Evolutionary conservation across 1,284 basidiomycete genomes (phyloP).

Genomic region (Naganishia sp.): DNA sequence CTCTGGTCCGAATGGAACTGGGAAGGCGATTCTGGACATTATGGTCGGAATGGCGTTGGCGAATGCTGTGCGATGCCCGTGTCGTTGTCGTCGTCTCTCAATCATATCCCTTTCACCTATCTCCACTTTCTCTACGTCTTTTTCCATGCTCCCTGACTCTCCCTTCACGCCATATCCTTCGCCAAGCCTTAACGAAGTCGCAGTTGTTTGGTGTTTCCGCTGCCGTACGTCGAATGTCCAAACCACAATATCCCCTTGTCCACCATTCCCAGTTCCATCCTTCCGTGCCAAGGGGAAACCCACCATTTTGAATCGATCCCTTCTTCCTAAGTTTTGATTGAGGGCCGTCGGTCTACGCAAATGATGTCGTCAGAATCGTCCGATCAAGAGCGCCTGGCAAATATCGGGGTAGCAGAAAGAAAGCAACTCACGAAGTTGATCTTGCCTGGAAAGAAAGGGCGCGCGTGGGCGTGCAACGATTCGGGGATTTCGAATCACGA

Average conservation of each 20-base stretch:
- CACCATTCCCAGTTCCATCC: neutral
- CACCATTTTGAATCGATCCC: conserved; percentile 31
- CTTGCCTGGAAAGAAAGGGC: conserved; percentile 14
- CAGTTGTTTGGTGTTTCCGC: neutral
- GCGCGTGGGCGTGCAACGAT: conserved; percentile 2
- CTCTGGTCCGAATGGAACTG: too few relatives aligned
- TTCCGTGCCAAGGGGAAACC: conserved; percentile 3
- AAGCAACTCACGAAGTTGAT: conserved; percentile 27
- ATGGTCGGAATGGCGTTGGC: too few relatives aligned
- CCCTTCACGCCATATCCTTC: neutral
- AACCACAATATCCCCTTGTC: conserved; percentile 10
- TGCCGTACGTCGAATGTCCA: neutral
- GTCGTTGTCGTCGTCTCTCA: neutral
- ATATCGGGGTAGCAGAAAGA: neutral
- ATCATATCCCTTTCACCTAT: neutral
- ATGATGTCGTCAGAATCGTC: conserved; percentile 20
- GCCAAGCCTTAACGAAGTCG: neutral
- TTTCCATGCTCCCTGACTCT: neutral
- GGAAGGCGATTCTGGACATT: too few relatives aligned
- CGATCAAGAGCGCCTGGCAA: neutral
- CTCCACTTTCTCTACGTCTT: neutral
- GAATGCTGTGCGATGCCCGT: too few relatives aligned
- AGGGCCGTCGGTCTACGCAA: conserved; percentile 22
- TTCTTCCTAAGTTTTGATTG: conserved; percentile 29
- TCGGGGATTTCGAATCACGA: neutral